Evolutionary conservation across 331 rosid genomes (phyloP).

Genomic region (Malus hybrid): DNA sequence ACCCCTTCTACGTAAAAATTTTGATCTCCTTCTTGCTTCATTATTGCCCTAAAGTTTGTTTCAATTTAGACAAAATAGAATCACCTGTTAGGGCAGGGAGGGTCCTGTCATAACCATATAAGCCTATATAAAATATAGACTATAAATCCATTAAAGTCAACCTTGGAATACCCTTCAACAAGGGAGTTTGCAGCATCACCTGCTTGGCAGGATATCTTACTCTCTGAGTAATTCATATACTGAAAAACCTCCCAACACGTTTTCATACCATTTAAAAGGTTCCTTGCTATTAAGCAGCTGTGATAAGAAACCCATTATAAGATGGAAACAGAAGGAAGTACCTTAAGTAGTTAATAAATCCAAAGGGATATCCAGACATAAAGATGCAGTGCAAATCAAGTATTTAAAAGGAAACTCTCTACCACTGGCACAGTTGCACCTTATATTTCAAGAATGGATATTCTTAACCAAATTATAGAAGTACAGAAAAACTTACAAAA

Average conservation of each 20-base stretch:
- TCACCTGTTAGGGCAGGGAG: conserved; percentile 19
- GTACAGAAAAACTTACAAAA: no score
- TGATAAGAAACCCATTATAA: conserved; percentile 16
- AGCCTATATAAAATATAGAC: not conserved
- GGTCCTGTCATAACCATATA: conserved; percentile 7
- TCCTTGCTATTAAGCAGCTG: conserved; percentile 95
- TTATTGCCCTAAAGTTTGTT: conserved; percentile 68
- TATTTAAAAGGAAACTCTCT: not conserved
- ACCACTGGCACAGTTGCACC: not conserved
- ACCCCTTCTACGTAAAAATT: conserved; percentile 86
- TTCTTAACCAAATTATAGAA: not conserved
- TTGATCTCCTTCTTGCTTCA: conserved; percentile 89
- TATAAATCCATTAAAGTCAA: conserved; percentile 32
- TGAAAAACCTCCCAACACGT: conserved; percentile 94
- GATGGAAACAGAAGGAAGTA: conserved; percentile 11
- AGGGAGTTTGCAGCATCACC: conserved; percentile 82
- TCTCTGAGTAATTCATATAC: conserved; percentile 72
- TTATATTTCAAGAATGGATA: not conserved
- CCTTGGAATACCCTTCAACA: conserved; percentile 88
- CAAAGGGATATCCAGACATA: not conserved
- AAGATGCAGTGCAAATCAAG: not conserved
- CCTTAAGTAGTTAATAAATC: not conserved
- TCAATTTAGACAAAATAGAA: conserved; percentile 7
- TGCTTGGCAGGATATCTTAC: conserved; percentile 61
- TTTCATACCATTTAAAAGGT: conserved; percentile 81